Percentiles rank a stretch among this genome's conserved stretches.
Evolutionary conservation across 768 basidiomycete species (phyloP).

Genomic region (Myochromella boudieri): DNA sequence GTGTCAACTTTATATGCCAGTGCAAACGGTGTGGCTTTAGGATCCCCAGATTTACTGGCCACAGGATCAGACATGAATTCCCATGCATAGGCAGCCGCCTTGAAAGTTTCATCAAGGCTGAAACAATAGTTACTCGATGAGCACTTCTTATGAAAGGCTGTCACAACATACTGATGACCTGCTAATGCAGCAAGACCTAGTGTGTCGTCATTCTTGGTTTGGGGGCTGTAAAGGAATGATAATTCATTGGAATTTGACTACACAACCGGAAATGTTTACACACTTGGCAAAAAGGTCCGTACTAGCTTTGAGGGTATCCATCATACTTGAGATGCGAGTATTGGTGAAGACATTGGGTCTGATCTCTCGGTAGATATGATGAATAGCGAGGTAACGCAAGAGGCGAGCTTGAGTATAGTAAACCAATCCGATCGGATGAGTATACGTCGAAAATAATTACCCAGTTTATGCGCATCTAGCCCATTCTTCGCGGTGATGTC

Average conservation of each 20-base stretch:
- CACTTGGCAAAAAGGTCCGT: background rate
- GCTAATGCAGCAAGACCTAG: constrained; percentile 25
- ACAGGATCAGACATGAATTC: constrained; percentile 30
- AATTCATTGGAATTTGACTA: no score
- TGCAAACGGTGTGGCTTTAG: constrained; percentile 22
- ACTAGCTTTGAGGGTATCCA: constrained; percentile 25
- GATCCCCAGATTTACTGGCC: constrained; percentile 24
- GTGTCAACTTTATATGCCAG: constrained; percentile 21
- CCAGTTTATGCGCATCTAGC: constrained; percentile 26
- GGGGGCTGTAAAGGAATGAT: background rate
- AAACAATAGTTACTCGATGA: background rate
- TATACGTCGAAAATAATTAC: constrained; percentile 16
- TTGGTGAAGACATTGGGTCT: constrained; percentile 29
- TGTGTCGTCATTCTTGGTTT: constrained; percentile 8
- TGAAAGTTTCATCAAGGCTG: constrained; percentile 32
- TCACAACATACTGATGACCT: constrained; percentile 24
- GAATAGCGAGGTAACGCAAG: constrained; percentile 17
- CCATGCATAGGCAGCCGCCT: constrained; percentile 28
- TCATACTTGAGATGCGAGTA: constrained; percentile 28
- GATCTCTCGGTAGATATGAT: constrained; percentile 22
- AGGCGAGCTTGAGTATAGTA: constrained; percentile 1
- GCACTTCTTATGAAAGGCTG: background rate
- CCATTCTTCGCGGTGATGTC: constrained; percentile 25
- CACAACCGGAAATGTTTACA: background rate
- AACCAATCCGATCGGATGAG: background rate